Base-by-base conservation (phyloP, 306 rosid species). In the Cicer arietinum region DNA sequence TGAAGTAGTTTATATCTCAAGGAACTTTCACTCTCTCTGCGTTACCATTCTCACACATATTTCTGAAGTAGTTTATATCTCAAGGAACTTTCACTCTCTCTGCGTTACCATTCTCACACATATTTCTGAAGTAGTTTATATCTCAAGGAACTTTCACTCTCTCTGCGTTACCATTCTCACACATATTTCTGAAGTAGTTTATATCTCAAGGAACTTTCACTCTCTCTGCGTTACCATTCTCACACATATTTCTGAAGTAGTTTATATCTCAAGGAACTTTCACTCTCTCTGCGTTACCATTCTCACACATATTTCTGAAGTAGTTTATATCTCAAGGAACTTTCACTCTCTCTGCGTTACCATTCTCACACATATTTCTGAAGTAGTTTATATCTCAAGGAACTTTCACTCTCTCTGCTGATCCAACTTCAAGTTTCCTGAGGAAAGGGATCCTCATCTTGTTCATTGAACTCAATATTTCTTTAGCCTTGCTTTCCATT, bases 361-460 rank as follows among this genome's bases (percentile, higher is more conserved):
- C 70, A 45, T 20, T 39, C 48, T 39, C n/a, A 16, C 39, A 7
- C 30, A 63, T 40, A 63, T 60, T 35, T 60, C 10, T 35, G 10
- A 60, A 60, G 20, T 35, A 35, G 44, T 62, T 64, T 54, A 64
- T 70, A 61, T 69, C 48, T 81, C 73, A 75, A 43, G 81, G n/a
- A 60, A 75, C 58, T 77, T 77, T 81, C 48, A 78, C 77, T 75
- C 72, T 83, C 53, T 78, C 76, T 39, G 72, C 74, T 7, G 83
- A 80, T 67, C 98, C 96, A 53, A 93, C 78, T 87, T 81, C 75
- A 41, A 93, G 90, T 61, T 82, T 89, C 61, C 81, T 82, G 64
- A 94, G 84, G 79, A 94, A 87, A 43, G 83, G 76, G 47, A 91
- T 71, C 13, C 86, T 67, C 84, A 64, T 64, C 35, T 18, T 80